Conservation (phyloP, 2,329 filamentous ascomycete species). For the Exophiala sp. region DNA sequence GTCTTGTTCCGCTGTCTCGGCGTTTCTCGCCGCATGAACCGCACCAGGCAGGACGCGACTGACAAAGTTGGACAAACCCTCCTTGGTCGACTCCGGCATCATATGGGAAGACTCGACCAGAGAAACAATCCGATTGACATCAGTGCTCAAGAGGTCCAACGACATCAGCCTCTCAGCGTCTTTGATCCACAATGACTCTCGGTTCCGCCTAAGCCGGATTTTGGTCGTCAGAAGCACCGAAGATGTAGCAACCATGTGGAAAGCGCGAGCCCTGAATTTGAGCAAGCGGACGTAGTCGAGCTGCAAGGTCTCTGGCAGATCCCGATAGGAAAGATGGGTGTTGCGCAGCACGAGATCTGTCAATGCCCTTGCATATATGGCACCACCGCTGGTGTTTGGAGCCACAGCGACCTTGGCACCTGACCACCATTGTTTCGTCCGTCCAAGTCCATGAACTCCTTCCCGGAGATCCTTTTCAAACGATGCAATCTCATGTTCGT, state of each 20-base stretch:
- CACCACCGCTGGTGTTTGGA: constrained; percentile 12
- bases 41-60: constrained; percentile 55
- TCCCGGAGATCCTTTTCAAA: constrained; percentile 56
- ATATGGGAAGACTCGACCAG: constrained; percentile 48
- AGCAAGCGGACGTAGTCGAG: constrained; percentile 55
- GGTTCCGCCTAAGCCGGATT: constrained; percentile 62
- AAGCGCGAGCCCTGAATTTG: constrained; percentile 51
- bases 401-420: constrained; percentile 13
- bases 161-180: constrained; percentile 59
- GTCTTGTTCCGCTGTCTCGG: constrained; percentile 24
- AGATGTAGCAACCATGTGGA: constrained; percentile 59
- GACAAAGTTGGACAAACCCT: constrained; percentile 46
- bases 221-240: constrained; percentile 63
- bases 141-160: constrained; percentile 36
- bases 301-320: constrained; percentile 59
- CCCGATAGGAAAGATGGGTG: constrained; percentile 47
- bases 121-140: constrained; percentile 41
- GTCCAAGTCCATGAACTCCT: constrained; percentile 50
- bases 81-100: constrained; percentile 44
- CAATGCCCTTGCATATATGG: constrained; percentile 58
- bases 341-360: constrained; percentile 56
- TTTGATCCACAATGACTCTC: constrained; percentile 61
- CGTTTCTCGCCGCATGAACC: constrained; percentile 35
- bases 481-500: constrained; percentile 59
- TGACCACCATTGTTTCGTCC: constrained; percentile 45